A percentile compares a stretch with the other conserved stretches of the same genome.
These are phyloP conservation scores for Stramenopiles sp. DNA, from an alignment of 352 stramenopile species.

Conservation along the genomic window DNA sequence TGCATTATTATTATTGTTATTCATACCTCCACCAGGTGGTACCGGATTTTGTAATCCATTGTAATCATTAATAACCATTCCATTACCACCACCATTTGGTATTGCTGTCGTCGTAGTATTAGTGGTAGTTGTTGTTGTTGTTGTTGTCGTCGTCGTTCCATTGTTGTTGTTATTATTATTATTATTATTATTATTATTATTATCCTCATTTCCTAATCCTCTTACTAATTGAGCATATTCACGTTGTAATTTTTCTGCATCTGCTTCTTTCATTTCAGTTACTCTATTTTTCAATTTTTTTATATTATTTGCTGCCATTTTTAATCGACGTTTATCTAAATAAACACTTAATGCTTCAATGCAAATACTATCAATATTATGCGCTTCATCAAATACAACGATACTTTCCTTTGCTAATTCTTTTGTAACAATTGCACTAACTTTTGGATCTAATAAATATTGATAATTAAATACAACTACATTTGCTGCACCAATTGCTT, in stretches of 20 bases:
- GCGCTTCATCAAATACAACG: constrained; percentile 91
- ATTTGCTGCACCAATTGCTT: constrained; percentile 87
- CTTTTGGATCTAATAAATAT: constrained; percentile 98
- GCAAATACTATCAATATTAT: constrained; percentile 99
- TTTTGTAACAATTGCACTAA: constrained; percentile 60
- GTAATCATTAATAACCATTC: too few species aligned
- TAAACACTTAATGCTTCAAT: constrained; percentile 93
- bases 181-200: too few species aligned
- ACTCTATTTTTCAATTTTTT: constrained; percentile 23
- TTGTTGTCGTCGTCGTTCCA: too few species aligned
- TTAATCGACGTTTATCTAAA: constrained; percentile 68
- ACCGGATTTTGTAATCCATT: too few species aligned
- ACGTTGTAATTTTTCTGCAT: constrained; percentile 65
- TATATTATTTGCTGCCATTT: constrained; percentile 71
- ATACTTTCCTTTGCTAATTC: constrained; percentile 69
- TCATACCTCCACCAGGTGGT: too few species aligned
- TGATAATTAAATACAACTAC: constrained; percentile 99
- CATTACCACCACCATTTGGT: too few species aligned
- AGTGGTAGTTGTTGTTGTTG: too few species aligned
- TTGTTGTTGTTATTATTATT: too few species aligned
- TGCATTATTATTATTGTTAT: too few species aligned
- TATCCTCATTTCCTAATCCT: constrained; percentile 74
- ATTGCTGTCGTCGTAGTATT: too few species aligned
- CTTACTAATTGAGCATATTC: constrained; percentile 87
- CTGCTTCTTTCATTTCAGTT: constrained; percentile 38